These are phyloP conservation scores for Daldinia grandis DNA, from an alignment of 495 filamentous ascomycete genomes.

Conservation along the genomic window DNA sequence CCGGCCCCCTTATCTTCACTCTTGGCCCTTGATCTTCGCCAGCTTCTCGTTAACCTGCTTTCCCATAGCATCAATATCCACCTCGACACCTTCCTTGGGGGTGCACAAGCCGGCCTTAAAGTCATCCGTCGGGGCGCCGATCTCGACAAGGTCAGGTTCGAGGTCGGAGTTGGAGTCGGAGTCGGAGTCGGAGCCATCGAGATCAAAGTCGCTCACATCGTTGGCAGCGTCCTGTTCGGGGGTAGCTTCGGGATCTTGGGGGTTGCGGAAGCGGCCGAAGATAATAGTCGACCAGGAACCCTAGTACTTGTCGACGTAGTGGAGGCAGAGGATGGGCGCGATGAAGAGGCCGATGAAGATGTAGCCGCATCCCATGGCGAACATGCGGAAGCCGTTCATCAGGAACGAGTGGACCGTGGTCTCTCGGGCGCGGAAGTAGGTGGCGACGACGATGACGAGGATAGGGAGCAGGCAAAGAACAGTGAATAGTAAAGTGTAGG, in stretches of 20 bases:
- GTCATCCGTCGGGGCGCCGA: not conserved
- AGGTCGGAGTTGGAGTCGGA: not conserved
- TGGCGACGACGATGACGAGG: not conserved
- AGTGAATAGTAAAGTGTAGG: not conserved
- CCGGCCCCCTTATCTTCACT: not conserved
- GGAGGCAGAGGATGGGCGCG: conserved; percentile 17
- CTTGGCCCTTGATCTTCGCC: not conserved
- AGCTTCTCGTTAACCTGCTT: not conserved
- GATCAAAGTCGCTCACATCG: not conserved
- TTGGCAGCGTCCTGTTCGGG: not conserved
- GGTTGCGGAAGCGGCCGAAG: not conserved
- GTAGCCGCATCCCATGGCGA: conserved; percentile 11
- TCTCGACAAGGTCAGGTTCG: not conserved
- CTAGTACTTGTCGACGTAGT: conserved; percentile 36
- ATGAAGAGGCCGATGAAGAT: conserved; percentile 12
- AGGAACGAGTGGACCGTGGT: not conserved
- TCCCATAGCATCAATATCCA: not conserved
- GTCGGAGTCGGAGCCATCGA: not conserved
- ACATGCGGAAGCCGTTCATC: conserved; percentile 9
- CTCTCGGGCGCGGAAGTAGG: not conserved
- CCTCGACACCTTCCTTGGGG: not conserved
- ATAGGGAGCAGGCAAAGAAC: conserved; percentile 4
- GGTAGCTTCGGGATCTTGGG: not conserved
- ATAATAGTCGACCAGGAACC: conserved; percentile 17
- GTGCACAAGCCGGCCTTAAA: not conserved